Conservation (phyloP, 1,284 basidiomycete species). For the Malassezia dermatis region DNA sequence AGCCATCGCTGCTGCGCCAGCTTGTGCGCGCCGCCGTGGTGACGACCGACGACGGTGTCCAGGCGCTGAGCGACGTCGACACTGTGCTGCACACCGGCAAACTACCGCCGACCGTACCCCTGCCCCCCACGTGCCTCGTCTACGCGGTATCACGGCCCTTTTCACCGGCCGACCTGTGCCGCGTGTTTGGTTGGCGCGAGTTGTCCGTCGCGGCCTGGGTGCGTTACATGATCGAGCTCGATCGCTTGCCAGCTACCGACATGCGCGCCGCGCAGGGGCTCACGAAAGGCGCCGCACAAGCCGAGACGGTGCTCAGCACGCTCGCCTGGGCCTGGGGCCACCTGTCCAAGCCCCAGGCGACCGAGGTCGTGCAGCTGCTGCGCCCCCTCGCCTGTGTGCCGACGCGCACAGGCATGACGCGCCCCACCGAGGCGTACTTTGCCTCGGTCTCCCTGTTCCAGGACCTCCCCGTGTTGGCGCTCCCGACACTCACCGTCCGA, state of each 20-base stretch:
- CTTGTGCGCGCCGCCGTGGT: conserved; percentile 40
- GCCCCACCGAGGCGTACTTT: conserved; percentile 73
- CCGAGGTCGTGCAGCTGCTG: conserved; percentile 57
- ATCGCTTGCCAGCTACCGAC: conserved; percentile 39
- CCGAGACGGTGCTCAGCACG: conserved; percentile 67
- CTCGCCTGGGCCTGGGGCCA: conserved; percentile 69
- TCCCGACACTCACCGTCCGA: conserved; percentile 62
- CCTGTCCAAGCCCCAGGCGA: conserved; percentile 57
- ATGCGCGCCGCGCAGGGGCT: conserved; percentile 6
- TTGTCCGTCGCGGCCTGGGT: conserved; percentile 70
- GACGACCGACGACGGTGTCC: conserved; percentile 23
- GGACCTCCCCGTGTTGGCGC: conserved; percentile 64
- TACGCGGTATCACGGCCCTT: conserved; percentile 59
- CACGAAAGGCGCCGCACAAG: conserved; percentile 62
- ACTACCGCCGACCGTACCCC: conserved; percentile 70
- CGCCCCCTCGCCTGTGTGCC: conserved; percentile 66
- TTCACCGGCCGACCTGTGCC: conserved; percentile 34
- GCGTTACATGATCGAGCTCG: conserved; percentile 56
- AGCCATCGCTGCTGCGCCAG: conserved; percentile 30
- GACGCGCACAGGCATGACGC: conserved; percentile 66
- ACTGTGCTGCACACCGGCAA: conserved; percentile 64
- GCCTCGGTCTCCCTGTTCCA: conserved; percentile 74
- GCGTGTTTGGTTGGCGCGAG: conserved; percentile 62
- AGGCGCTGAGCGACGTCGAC: conserved; percentile 57
- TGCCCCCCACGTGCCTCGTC: conserved; percentile 69